Percentiles rank a stretch among this genome's conserved stretches.
These are phyloP conservation scores for Penicillium corylophilum DNA, from an alignment of 2,329 filamentous ascomycete species.

Conservation along the genomic window DNA sequence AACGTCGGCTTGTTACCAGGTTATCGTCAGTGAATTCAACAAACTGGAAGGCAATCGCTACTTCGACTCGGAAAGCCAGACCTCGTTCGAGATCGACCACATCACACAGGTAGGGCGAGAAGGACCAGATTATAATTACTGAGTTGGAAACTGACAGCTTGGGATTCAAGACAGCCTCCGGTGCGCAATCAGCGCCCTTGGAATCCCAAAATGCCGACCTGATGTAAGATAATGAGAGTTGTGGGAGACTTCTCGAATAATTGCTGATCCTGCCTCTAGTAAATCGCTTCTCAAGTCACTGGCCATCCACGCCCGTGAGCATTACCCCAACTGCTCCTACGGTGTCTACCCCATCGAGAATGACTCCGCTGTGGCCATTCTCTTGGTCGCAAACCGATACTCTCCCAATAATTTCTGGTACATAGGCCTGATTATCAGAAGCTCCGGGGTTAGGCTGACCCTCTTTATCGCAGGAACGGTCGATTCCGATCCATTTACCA, in stretches of 20 bases:
- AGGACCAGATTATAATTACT: background rate
- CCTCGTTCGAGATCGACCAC: conserved; percentile 87
- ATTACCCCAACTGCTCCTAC: conserved; percentile 78
- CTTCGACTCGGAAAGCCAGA: conserved; percentile 84
- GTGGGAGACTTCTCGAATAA: background rate
- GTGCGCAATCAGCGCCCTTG: conserved; percentile 72
- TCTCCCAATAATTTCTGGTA: conserved; percentile 97
- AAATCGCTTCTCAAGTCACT: conserved; percentile 82
- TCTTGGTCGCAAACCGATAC: conserved; percentile 94
- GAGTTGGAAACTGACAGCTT: conserved; percentile 8
- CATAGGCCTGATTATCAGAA: background rate
- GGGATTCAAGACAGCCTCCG: conserved; percentile 69
- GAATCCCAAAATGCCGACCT: conserved; percentile 76
- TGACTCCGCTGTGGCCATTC: conserved; percentile 72
- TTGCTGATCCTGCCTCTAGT: conserved; percentile 46
- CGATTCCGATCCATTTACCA: conserved; percentile 91
- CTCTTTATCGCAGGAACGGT: conserved; percentile 67
- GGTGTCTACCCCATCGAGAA: conserved; percentile 79
- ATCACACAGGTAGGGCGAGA: conserved; percentile 61
- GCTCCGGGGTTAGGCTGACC: background rate
- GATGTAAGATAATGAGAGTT: conserved; percentile 58
- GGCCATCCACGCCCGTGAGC: conserved; percentile 74
- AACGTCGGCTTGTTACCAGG: conserved; percentile 41
- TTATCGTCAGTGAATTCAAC: conserved; percentile 83
- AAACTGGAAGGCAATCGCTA: conserved; percentile 77